Conservation (phyloP, 2,329 filamentous ascomycete species). For the Dactylonectria macrodidyma region DNA sequence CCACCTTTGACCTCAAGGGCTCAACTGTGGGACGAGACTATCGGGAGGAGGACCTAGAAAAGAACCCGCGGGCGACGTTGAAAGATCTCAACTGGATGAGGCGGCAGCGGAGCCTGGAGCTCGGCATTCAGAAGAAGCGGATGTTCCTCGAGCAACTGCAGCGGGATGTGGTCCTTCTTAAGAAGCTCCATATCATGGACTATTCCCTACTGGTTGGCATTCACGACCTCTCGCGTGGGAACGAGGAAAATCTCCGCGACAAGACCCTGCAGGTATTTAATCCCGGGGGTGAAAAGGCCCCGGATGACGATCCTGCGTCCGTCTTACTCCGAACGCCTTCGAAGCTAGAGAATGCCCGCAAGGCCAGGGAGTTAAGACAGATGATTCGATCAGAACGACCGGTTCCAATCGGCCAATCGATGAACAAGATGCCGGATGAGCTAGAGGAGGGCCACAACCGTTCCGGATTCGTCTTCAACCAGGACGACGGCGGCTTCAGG, state of each 20-base stretch:
- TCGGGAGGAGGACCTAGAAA: constrained; percentile 86
- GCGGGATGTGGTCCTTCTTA: constrained; percentile 87
- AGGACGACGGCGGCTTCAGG: constrained; percentile 92
- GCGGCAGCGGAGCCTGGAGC: constrained; percentile 86
- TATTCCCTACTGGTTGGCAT: constrained; percentile 97
- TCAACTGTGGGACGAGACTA: constrained; percentile 96
- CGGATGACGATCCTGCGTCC: constrained; percentile 72
- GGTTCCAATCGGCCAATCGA: constrained; percentile 88
- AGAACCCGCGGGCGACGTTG: constrained; percentile 91
- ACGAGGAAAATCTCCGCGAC: constrained; percentile 91
- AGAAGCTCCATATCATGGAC: constrained; percentile 96
- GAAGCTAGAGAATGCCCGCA: constrained; percentile 90
- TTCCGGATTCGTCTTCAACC: constrained; percentile 85
- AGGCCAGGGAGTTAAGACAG: constrained; percentile 90
- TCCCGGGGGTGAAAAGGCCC: constrained; percentile 78
- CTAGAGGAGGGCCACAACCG: constrained; percentile 82
- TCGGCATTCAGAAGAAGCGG: constrained; percentile 89
- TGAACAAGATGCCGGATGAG: constrained; percentile 91
- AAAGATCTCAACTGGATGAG: constrained; percentile 98
- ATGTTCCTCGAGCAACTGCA: constrained; percentile 92
- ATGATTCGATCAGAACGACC: constrained; percentile 95
- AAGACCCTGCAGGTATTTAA: constrained; percentile 96
- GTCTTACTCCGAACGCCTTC: constrained; percentile 90
- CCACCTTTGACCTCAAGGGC: constrained; percentile 96
- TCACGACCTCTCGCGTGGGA: constrained; percentile 90